phyloP scores from a whole-genome alignment of 257 asterid species.

The Solanum corneliomulleri region DNA sequence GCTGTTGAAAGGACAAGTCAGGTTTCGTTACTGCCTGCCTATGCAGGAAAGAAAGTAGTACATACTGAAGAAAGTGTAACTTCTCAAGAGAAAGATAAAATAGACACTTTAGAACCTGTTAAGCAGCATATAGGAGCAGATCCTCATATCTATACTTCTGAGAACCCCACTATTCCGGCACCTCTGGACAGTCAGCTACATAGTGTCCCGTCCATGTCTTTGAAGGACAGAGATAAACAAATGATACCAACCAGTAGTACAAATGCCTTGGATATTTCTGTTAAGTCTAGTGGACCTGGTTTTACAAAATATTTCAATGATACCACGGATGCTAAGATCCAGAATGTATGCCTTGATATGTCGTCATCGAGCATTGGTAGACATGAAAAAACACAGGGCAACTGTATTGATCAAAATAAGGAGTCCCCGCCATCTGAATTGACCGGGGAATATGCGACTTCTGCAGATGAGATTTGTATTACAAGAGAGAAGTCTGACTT shows the following conservation, averaged over 20 bases:
- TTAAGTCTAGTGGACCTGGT: slow-evolving; percentile 24
- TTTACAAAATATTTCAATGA: slow-evolving; percentile 21
- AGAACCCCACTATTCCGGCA: slow-evolving; percentile 16
- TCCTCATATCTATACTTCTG: slow-evolving; percentile 12
- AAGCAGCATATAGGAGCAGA: slow-evolving; percentile 23
- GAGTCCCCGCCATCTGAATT: slow-evolving; percentile 20
- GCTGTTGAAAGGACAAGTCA: slow-evolving; percentile 41
- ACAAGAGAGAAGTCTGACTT: slow-evolving; percentile 19
- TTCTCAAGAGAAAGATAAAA: slow-evolving; percentile 22
- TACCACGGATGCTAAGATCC: slow-evolving; percentile 14
- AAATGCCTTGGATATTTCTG: slow-evolving; percentile 14
- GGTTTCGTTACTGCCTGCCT: slow-evolving; percentile 21
- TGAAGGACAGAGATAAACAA: slow-evolving; percentile 13
- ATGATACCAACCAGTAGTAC: slow-evolving; percentile 11
- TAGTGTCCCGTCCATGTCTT: slow-evolving; percentile 11
- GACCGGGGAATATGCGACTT: slow-evolving; percentile 10
- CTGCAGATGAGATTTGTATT: slow-evolving; percentile 7
- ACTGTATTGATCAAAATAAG: slow-evolving; percentile 21
- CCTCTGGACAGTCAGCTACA: slow-evolving; percentile 27
- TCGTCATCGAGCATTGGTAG: slow-evolving; percentile 47
- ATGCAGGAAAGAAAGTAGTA: slow-evolving; percentile 31
- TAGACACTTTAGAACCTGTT: slow-evolving; percentile 15
- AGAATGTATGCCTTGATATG: slow-evolving; percentile 32
- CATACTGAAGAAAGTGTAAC: slow-evolving; percentile 20
- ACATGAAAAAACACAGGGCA: slow-evolving; percentile 13